These are phyloP conservation scores for Fraxinus floribunda DNA, from an alignment of 305 asterid species.

Conservation along the genomic window DNA sequence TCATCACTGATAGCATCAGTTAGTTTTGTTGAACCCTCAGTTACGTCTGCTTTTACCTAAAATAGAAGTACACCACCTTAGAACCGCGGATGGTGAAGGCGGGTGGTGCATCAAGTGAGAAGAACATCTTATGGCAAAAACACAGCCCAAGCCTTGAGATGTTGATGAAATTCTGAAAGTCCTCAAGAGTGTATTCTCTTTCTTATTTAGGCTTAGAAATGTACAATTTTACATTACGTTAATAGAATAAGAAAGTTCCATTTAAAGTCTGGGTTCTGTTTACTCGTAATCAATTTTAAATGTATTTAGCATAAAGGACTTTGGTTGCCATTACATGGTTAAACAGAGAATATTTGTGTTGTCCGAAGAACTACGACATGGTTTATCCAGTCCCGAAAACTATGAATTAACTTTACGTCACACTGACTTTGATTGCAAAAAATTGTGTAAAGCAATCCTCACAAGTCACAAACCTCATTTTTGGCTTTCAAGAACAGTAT, in stretches of 20 bases:
- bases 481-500: not conserved
- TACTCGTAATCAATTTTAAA: not conserved
- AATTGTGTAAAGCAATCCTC: not conserved
- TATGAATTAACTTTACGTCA: not conserved
- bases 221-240: not conserved
- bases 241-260: not conserved
- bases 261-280: not conserved
- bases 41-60: slow-evolving; percentile 93
- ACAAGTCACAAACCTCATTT: not conserved
- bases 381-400: not conserved
- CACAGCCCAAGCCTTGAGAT: not conserved
- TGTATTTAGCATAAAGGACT: not conserved
- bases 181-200: not conserved
- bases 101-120: not conserved
- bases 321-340: not conserved
- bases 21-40: slow-evolving; percentile 72
- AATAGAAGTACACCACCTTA: slow-evolving; percentile 6
- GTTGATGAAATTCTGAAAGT: not conserved
- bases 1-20: slow-evolving; percentile 84
- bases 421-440: not conserved
- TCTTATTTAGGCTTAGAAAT: not conserved
- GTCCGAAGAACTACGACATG: not conserved
- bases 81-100: not conserved
- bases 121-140: not conserved
- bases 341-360: not conserved